These are phyloP conservation scores for Leersia perrieri DNA, from an alignment of 176 grass and related monocot genomes.

Conservation along the genomic window DNA sequence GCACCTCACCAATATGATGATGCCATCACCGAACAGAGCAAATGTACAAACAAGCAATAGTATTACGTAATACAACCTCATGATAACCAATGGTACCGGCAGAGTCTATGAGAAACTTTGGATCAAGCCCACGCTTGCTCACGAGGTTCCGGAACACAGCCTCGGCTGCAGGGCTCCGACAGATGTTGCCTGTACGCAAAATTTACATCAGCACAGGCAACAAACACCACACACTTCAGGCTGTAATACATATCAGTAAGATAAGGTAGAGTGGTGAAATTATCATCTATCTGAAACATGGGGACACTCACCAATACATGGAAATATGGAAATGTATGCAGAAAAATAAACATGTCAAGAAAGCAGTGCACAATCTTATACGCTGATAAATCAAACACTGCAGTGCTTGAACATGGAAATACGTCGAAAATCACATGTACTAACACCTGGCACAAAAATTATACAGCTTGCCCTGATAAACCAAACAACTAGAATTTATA, in stretches of 20 bases:
- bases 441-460: not conserved
- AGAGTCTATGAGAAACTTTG: slow-evolving; percentile 79
- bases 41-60: not conserved
- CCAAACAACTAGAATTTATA: not conserved
- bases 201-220: slow-evolving; percentile 10
- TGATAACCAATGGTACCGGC: slow-evolving; percentile 93
- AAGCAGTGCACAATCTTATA: not conserved
- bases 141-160: slow-evolving; percentile 79
- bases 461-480: not conserved
- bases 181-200: slow-evolving; percentile 73
- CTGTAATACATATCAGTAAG: not conserved
- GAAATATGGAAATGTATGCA: not conserved
- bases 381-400: not conserved
- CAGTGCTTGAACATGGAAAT: not conserved
- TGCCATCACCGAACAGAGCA: not conserved
- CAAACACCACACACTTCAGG: not conserved
- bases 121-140: slow-evolving; percentile 59
- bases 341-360: not conserved
- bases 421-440: not conserved
- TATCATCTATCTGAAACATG: not conserved
- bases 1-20: not conserved
- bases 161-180: slow-evolving; percentile 87
- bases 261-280: not conserved
- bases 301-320: not conserved
- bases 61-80: slow-evolving; percentile 52